These are phyloP conservation scores for Calycina marina DNA, from an alignment of 2,329 filamentous ascomycete genomes.

Conservation along the genomic window DNA sequence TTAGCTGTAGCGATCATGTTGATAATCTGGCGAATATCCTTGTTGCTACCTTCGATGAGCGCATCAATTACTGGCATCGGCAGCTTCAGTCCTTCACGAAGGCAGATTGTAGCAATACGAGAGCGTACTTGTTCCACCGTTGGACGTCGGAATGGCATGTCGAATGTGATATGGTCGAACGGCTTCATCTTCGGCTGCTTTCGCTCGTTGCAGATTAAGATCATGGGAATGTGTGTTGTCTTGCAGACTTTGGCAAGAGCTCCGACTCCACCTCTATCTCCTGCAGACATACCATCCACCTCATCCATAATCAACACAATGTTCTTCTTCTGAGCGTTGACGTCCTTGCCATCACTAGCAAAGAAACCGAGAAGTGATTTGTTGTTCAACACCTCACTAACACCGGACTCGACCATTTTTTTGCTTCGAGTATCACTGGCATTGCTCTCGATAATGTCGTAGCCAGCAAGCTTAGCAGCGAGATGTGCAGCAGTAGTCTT, in stretches of 20 bases:
- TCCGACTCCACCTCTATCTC: conserved; percentile 88
- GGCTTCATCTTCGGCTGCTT: conserved; percentile 94
- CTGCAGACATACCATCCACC: conserved; percentile 96
- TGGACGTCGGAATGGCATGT: conserved; percentile 77
- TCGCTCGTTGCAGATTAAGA: conserved; percentile 95
- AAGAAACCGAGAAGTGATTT: conserved; percentile 89
- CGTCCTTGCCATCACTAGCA: conserved; percentile 64
- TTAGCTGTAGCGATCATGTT: conserved; percentile 97
- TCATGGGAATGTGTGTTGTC: conserved; percentile 87
- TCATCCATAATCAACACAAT: conserved; percentile 97
- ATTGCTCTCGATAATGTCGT: conserved; percentile 87
- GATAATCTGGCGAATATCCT: conserved; percentile 94
- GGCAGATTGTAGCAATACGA: conserved; percentile 89
- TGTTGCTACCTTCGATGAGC: conserved; percentile 86
- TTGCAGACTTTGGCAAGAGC: conserved; percentile 89
- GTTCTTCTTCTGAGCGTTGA: conserved; percentile 76
- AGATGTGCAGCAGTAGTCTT: conserved; percentile 96
- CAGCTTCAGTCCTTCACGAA: conserved; percentile 77
- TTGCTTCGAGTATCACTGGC: conserved; percentile 94
- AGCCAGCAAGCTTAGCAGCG: conserved; percentile 82
- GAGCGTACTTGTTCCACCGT: conserved; percentile 84
- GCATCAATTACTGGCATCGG: conserved; percentile 75
- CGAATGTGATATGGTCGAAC: conserved; percentile 74
- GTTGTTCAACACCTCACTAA: conserved; percentile 86
- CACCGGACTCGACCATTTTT: conserved; percentile 76